These are phyloP conservation scores for Angomonas ambiguus DNA, from an alignment of 208 protist genomes.

Conservation along the genomic window DNA sequence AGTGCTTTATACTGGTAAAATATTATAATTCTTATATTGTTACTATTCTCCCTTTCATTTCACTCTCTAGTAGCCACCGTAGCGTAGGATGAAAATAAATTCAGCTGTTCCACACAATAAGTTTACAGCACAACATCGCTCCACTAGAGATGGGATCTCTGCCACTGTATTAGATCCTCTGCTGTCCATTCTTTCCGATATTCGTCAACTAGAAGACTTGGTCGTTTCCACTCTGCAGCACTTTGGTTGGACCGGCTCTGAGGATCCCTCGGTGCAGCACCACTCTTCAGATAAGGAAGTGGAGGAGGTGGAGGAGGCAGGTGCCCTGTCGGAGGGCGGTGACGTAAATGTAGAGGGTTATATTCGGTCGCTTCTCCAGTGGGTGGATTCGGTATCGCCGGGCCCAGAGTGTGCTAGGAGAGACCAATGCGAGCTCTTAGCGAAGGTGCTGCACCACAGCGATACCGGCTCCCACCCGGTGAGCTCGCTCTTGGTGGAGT, in stretches of 20 bases:
- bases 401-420: background rate
- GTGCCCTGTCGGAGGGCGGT: too few species aligned
- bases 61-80: too few species aligned
- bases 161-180: constrained; percentile 60
- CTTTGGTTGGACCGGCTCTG: constrained; percentile 24
- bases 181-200: constrained; percentile 47
- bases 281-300: background rate
- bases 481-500: background rate
- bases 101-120: background rate
- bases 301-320: too few species aligned
- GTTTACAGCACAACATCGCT: background rate
- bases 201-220: constrained; percentile 41
- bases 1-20: background rate
- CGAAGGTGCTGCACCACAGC: background rate
- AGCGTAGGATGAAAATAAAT: background rate
- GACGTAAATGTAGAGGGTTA: too few species aligned
- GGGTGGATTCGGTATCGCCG: background rate
- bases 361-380: background rate
- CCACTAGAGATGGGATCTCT: constrained; percentile 38
- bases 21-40: background rate
- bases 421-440: background rate
- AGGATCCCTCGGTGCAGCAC: background rate
- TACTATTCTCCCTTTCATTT: background rate
- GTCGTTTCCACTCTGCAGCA: constrained; percentile 26
- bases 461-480: too few species aligned